Evolutionary conservation across 1,284 basidiomycete species (phyloP).

Genomic region (Grifola frondosa): DNA sequence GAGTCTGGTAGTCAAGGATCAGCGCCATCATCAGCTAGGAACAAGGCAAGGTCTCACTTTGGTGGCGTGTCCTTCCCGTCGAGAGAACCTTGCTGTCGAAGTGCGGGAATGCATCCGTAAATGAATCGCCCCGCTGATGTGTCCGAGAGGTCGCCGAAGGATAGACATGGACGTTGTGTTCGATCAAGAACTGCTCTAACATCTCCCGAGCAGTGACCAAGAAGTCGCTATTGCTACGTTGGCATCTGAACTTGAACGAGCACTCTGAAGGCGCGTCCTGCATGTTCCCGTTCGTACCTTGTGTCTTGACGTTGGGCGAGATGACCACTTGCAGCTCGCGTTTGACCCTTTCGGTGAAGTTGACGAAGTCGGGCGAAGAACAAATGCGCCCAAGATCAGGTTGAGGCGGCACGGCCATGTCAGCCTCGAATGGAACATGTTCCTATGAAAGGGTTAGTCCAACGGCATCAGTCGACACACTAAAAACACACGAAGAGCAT

Average conservation of each 20-base stretch:
- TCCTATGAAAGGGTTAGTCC: constrained; percentile 53
- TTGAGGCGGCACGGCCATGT: constrained; percentile 87
- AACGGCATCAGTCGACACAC: constrained; percentile 4
- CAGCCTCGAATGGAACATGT: constrained; percentile 96
- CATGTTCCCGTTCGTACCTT: constrained; percentile 36
- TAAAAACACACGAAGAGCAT: constrained; percentile 79
- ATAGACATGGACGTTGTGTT: constrained; percentile 80
- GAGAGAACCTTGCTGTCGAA: constrained; percentile 94
- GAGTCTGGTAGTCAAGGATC: constrained; percentile 50
- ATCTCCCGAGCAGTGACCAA: constrained; percentile 87
- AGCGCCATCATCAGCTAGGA: not conserved
- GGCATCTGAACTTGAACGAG: constrained; percentile 94
- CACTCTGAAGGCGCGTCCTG: constrained; percentile 67
- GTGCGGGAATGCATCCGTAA: constrained; percentile 93
- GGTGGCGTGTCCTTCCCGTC: constrained; percentile 69
- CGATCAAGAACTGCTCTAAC: constrained; percentile 88
- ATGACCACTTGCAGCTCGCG: constrained; percentile 92
- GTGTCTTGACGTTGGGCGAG: constrained; percentile 67
- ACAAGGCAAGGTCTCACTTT: constrained; percentile 30
- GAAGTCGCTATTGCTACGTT: constrained; percentile 92
- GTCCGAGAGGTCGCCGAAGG: constrained; percentile 70
- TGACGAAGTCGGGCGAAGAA: constrained; percentile 76
- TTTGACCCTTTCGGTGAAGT: constrained; percentile 87
- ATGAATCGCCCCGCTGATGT: constrained; percentile 86
- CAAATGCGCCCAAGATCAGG: constrained; percentile 76